These are phyloP conservation scores for Ceratocystis cubensis DNA, from an alignment of 2,329 filamentous ascomycete species.

Conservation along the genomic window DNA sequence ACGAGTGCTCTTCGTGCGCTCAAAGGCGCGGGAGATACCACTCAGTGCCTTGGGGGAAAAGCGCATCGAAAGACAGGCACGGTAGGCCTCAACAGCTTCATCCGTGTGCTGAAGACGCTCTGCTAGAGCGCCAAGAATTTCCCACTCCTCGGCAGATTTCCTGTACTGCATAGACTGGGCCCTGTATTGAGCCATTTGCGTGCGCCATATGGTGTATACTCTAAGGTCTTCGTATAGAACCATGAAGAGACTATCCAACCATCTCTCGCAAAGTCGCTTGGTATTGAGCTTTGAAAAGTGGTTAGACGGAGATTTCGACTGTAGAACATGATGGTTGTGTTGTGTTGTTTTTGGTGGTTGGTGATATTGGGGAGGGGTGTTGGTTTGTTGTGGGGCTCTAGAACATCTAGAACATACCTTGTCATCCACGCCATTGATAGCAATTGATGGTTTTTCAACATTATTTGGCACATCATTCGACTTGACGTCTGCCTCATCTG, in stretches of 20 bases:
- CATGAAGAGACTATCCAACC: slow-evolving; percentile 99
- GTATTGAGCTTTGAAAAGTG: slow-evolving; percentile 87
- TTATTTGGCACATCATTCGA: neutral
- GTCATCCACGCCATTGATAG: slow-evolving; percentile 8
- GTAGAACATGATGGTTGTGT: no score
- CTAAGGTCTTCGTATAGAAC: slow-evolving; percentile 94
- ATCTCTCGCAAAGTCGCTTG: slow-evolving; percentile 91
- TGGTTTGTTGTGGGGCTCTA: no score
- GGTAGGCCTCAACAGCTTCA: slow-evolving; percentile 86
- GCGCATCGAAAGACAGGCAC: slow-evolving; percentile 70
- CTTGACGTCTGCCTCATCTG: neutral
- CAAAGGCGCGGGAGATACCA: slow-evolving; percentile 69
- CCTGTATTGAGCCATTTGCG: slow-evolving; percentile 89
- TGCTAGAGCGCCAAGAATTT: slow-evolving; percentile 85
- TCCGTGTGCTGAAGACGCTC: slow-evolving; percentile 85
- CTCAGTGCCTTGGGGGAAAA: slow-evolving; percentile 89
- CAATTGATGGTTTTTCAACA: slow-evolving; percentile 17
- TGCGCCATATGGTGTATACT: slow-evolving; percentile 98
- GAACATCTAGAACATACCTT: neutral
- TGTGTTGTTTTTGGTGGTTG: no score
- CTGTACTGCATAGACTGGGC: slow-evolving; percentile 92
- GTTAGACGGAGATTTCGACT: slow-evolving; percentile 54
- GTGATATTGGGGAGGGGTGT: no score
- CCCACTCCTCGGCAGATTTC: slow-evolving; percentile 95
- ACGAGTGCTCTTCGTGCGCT: slow-evolving; percentile 64